Conservation (phyloP, 371 early-diverging fungal genomes). For the Dinochytrium kinnereticum region DNA sequence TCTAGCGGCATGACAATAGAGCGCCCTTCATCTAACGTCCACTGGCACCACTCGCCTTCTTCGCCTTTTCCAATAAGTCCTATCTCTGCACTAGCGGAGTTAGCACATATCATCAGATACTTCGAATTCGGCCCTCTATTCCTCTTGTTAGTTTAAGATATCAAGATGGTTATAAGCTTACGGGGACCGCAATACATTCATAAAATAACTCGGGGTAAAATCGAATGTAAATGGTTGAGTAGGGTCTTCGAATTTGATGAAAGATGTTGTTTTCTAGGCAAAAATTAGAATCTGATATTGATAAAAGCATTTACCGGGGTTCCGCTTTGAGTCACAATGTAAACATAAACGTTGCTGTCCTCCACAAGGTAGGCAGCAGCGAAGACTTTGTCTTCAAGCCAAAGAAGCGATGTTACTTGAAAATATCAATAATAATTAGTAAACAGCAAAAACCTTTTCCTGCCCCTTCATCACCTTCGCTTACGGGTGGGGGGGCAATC, state of each 20-base stretch:
- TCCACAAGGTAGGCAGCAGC: slow-evolving; percentile 30
- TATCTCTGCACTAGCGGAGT: too few relatives aligned
- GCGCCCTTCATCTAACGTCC: slow-evolving; percentile 2
- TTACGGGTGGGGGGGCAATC: slow-evolving; percentile 28
- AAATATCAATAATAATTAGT: too few relatives aligned
- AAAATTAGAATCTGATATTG: slow-evolving; percentile 5
- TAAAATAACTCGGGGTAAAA: too few relatives aligned
- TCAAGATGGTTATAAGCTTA: not conserved
- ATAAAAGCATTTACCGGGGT: slow-evolving; percentile 21
- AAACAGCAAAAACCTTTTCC: too few relatives aligned
- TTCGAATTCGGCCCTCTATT: too few relatives aligned
- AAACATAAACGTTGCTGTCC: slow-evolving; percentile 1
- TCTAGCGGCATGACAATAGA: slow-evolving; percentile 40
- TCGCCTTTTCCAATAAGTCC: slow-evolving; percentile 38
- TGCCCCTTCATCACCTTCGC: too few relatives aligned
- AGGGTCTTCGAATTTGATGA: slow-evolving; percentile 34
- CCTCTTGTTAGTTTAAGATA: slow-evolving; percentile 13
- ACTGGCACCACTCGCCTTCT: slow-evolving; percentile 37
- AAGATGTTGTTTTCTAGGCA: slow-evolving; percentile 31
- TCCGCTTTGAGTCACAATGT: slow-evolving; percentile 24
- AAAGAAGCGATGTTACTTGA: slow-evolving; percentile 37
- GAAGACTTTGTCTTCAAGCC: slow-evolving; percentile 49
- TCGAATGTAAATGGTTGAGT: slow-evolving; percentile 8
- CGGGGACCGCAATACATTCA: not conserved
- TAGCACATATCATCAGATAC: too few relatives aligned